phyloP scores from a whole-genome alignment of 805 yeast species.

The Debaryomyces maramus region DNA sequence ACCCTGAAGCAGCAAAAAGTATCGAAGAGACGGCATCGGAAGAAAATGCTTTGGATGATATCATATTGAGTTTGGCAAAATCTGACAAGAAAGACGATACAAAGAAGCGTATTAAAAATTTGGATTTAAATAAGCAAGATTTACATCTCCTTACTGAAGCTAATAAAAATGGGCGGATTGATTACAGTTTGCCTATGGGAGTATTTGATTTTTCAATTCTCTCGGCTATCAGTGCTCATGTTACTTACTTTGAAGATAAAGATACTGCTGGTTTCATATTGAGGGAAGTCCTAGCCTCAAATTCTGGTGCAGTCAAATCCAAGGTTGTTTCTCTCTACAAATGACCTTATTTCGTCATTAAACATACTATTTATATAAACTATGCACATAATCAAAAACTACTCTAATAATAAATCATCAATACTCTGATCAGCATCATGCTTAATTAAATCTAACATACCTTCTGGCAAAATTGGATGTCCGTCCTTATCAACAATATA shows the following conservation, averaged over 20 bases:
- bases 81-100: constrained; percentile 18
- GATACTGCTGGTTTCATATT: constrained; percentile 81
- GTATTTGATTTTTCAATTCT: constrained; percentile 76
- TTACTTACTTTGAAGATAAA: constrained; percentile 81
- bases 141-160: constrained; percentile 41
- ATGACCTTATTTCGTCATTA: constrained; percentile 6
- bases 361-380: background rate
- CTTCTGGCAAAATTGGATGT: constrained; percentile 84
- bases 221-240: constrained; percentile 84
- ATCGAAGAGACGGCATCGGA: constrained; percentile 5
- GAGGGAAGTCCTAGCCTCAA: constrained; percentile 47
- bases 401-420: constrained; percentile 59
- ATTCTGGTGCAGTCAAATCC: constrained; percentile 21
- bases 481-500: constrained; percentile 66
- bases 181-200: constrained; percentile 76
- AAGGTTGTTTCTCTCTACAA: constrained; percentile 29
- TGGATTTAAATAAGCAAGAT: constrained; percentile 28
- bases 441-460: constrained; percentile 85
- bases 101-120: constrained; percentile 21
- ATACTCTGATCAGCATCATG: constrained; percentile 81
- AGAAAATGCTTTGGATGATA: constrained; percentile 45
- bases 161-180: constrained; percentile 78
- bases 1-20: background rate
- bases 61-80: constrained; percentile 28
- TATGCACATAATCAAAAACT: constrained; percentile 7